A percentile compares a stretch with the other conserved stretches of the same genome.
Evolutionary conservation across 179 eudicot genomes (phyloP).

Genomic region (Silene coronaria): DNA sequence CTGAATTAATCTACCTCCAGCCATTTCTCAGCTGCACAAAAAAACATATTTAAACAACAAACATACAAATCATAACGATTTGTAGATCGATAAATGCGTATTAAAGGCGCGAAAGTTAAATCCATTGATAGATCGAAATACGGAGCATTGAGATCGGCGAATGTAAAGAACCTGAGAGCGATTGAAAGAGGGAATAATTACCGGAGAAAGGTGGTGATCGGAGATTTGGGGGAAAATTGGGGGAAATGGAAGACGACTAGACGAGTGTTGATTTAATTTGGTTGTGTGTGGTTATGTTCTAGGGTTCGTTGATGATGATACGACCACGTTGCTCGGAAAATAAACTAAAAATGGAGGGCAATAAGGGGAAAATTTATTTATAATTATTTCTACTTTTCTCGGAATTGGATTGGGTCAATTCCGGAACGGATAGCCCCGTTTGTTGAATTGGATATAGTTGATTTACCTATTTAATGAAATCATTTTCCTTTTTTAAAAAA

Average conservation of each 20-base stretch:
- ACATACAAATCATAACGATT: neutral
- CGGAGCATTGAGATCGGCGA: conserved; percentile 5
- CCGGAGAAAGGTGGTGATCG: conserved; percentile 9
- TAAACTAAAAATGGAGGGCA: neutral
- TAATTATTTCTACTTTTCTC: too few relatives aligned
- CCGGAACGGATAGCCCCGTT: too few relatives aligned
- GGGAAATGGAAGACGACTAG: neutral
- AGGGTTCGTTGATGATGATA: conserved; percentile 7
- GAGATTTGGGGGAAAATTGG: conserved; percentile 6
- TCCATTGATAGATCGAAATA: neutral
- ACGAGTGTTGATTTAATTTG: neutral
- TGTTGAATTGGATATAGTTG: too few relatives aligned
- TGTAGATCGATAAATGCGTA: neutral
- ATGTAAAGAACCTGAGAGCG: too few relatives aligned
- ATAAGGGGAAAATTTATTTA: too few relatives aligned
- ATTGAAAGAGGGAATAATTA: neutral
- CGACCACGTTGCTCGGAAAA: neutral
- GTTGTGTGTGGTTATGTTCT: neutral
- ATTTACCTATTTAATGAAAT: too few relatives aligned
- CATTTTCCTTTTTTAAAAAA: too few relatives aligned
- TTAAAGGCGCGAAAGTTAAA: neutral
- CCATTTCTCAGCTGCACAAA: conserved; percentile 30
- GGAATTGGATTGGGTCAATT: too few relatives aligned
- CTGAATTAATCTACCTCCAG: conserved; percentile 50
- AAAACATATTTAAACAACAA: neutral